Evolutionary conservation across 2,329 filamentous ascomycete species (phyloP).

Genomic region (Penicillium sp.): DNA sequence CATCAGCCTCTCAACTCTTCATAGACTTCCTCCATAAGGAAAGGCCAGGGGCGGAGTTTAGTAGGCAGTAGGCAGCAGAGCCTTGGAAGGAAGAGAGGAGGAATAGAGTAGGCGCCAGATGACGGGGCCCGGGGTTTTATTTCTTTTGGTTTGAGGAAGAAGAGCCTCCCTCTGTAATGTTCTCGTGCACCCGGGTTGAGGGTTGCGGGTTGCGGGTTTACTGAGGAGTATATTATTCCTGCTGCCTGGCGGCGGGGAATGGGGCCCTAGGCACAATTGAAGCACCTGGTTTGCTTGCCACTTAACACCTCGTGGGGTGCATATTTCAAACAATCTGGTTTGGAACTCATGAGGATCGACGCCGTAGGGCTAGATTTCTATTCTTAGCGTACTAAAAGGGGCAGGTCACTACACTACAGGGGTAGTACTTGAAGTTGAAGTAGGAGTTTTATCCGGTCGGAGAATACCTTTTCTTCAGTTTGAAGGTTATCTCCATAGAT

Average conservation of each 20-base stretch:
- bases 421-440: not conserved
- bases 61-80: not conserved
- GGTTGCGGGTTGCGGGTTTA: not conserved
- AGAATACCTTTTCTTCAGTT: not conserved
- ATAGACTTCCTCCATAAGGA: not conserved
- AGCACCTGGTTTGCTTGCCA: not conserved
- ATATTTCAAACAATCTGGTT: not conserved
- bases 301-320: not conserved
- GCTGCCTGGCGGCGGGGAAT: slow-evolving; percentile 6
- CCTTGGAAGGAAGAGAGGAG: no score
- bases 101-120: not conserved
- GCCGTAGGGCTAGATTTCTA: slow-evolving; percentile 2
- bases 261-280: not conserved
- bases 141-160: not conserved
- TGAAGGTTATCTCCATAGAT: not conserved
- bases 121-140: not conserved
- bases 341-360: not conserved
- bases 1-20: not conserved
- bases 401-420: not conserved
- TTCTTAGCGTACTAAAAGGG: not conserved
- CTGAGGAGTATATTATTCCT: not conserved
- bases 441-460: not conserved
- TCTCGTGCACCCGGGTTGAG: not conserved
- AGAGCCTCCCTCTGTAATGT: not conserved
- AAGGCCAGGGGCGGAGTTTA: not conserved